phyloP scores from a whole-genome alignment of 1,284 basidiomycete genomes.

The Schizophyllum amplum region DNA sequence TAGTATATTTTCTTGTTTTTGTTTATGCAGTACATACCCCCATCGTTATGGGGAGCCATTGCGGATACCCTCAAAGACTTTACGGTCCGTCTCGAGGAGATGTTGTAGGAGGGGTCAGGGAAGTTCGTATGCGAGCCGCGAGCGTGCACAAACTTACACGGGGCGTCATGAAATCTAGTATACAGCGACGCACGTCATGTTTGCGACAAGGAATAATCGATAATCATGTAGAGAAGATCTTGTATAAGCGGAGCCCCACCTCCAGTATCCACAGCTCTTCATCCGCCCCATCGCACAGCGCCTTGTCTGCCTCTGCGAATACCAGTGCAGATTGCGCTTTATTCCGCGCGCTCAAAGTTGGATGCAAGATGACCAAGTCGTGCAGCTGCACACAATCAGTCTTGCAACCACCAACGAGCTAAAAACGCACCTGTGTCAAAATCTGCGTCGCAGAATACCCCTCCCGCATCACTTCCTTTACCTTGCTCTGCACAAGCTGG shows the following conservation, averaged over 20 bases:
- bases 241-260: constrained; percentile 73
- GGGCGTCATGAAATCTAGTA: too few species aligned
- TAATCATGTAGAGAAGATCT: constrained; percentile 41
- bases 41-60: too few species aligned
- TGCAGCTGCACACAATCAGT: constrained; percentile 61
- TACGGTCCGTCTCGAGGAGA: too few species aligned
- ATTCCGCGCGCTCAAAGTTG: constrained; percentile 70
- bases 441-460: constrained; percentile 94
- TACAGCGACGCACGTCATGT: too few species aligned
- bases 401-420: constrained; percentile 7
- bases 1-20: background rate
- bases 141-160: too few species aligned
- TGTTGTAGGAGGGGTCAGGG: too few species aligned
- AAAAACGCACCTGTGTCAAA: constrained; percentile 66
- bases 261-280: constrained; percentile 95
- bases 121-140: too few species aligned
- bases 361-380: constrained; percentile 82
- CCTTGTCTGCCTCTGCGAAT: constrained; percentile 95
- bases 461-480: constrained; percentile 72
- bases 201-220: too few species aligned
- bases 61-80: too few species aligned
- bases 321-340: constrained; percentile 81
- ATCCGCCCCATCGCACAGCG: constrained; percentile 94
- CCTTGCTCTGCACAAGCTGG: constrained; percentile 63
- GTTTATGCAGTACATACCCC: background rate